These are phyloP conservation scores for Cadophora luteo-olivacea DNA, from an alignment of 2,329 filamentous ascomycete species.

Conservation along the genomic window DNA sequence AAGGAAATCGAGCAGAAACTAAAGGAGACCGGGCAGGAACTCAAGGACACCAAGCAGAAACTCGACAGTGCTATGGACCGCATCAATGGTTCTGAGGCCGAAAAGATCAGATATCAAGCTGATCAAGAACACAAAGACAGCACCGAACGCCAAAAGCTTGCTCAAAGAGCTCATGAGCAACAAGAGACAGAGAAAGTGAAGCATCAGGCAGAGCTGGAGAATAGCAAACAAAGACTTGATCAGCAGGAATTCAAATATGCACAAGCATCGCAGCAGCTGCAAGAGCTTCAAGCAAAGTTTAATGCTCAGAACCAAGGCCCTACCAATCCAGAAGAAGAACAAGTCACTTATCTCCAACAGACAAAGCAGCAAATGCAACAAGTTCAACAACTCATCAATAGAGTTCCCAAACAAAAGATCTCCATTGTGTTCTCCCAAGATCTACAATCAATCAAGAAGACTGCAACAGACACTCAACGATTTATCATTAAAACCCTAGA, in stretches of 20 bases:
- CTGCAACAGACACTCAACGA: background rate
- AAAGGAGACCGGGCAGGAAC: conserved; percentile 24
- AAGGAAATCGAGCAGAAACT: conserved; percentile 27
- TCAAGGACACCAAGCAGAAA: conserved; percentile 27
- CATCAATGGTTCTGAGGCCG: conserved; percentile 39
- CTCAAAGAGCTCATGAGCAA: conserved; percentile 29
- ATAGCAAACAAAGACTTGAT: conserved; percentile 25
- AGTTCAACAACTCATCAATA: conserved; percentile 3
- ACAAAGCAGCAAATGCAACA: conserved; percentile 16
- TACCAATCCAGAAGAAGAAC: conserved; percentile 22
- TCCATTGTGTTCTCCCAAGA: background rate
- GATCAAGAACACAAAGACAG: conserved; percentile 41
- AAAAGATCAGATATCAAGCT: conserved; percentile 36
- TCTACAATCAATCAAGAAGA: background rate
- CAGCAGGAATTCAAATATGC: conserved; percentile 26
- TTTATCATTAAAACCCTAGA: background rate
- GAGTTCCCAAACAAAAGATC: background rate
- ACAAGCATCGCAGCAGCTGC: conserved; percentile 1
- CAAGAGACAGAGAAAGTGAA: conserved; percentile 29
- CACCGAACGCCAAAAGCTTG: conserved; percentile 29
- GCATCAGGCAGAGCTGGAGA: conserved; percentile 30
- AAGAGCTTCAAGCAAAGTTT: conserved; percentile 10
- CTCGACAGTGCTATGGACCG: conserved; percentile 22
- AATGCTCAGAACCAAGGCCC: background rate
- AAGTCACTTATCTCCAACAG: conserved; percentile 26